Percentiles rank a stretch among this genome's conserved stretches.
Conservation (phyloP, 306 rosid genomes). For the Hippophae gyantsensis region DNA sequence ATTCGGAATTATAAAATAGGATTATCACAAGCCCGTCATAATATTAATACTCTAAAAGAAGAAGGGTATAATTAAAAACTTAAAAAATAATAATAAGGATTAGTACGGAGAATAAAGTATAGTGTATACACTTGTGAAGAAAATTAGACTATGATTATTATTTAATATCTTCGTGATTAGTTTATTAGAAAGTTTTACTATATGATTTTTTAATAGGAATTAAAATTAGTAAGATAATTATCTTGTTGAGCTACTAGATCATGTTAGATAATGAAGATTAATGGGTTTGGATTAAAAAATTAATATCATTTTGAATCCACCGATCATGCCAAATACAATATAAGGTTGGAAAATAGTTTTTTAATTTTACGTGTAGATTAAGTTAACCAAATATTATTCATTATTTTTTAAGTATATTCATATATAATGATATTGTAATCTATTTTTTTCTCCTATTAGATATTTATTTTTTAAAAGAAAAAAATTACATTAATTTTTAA, state of each 20-base stretch:
- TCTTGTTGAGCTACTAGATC: too few species aligned
- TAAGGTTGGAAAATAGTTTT: slow-evolving; percentile 2
- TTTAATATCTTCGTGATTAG: slow-evolving; percentile 14
- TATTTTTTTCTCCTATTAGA: too few species aligned
- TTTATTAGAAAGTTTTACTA: not conserved
- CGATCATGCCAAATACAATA: slow-evolving; percentile 12
- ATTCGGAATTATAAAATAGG: slow-evolving; percentile 10
- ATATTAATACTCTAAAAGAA: not conserved
- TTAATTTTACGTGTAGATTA: too few species aligned
- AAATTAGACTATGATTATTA: slow-evolving; percentile 14
- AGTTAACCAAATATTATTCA: too few species aligned
- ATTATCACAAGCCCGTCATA: slow-evolving; percentile 13
- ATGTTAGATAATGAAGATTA: not conserved
- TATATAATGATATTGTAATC: too few species aligned
- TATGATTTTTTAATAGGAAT: slow-evolving; percentile 4
- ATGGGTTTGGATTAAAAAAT: not conserved
- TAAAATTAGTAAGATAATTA: too few species aligned
- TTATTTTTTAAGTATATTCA: too few species aligned
- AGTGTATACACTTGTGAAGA: slow-evolving; percentile 17
- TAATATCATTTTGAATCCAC: not conserved
- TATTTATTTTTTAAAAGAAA: too few species aligned
- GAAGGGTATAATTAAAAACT: slow-evolving; percentile 37
- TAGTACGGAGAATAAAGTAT: slow-evolving; percentile 10
- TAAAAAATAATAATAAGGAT: slow-evolving; percentile 8
- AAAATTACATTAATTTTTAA: too few species aligned